These are phyloP conservation scores for Arxiozyma telluris DNA, from an alignment of 1,139 yeast genomes.

Conservation along the genomic window DNA sequence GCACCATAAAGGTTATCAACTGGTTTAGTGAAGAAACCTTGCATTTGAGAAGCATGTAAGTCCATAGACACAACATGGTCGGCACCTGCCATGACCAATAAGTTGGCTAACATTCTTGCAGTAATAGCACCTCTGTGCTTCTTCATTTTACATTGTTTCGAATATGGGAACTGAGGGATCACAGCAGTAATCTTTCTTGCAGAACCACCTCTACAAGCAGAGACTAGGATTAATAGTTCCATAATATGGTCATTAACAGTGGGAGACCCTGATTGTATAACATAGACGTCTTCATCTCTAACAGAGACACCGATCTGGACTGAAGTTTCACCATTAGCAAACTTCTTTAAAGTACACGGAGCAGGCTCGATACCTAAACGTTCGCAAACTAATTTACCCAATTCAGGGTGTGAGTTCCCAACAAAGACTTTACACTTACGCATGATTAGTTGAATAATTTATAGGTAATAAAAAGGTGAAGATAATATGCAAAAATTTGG, in stretches of 20 bases:
- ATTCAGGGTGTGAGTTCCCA: conserved; percentile 92
- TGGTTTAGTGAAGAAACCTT: conserved; percentile 94
- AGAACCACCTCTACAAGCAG: conserved; percentile 96
- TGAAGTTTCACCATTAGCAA: conserved; percentile 94
- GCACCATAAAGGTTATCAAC: conserved; percentile 95
- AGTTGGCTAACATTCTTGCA: conserved; percentile 96
- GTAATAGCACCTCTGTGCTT: conserved; percentile 98
- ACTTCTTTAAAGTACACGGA: conserved; percentile 81
- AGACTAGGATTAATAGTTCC: conserved; percentile 86
- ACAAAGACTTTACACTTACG: conserved; percentile 95
- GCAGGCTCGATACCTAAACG: conserved; percentile 93
- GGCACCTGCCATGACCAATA: conserved; percentile 96
- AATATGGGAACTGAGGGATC: conserved; percentile 94
- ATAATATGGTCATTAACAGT: conserved; percentile 89
- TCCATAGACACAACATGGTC: conserved; percentile 99
- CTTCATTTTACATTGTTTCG: conserved; percentile 96
- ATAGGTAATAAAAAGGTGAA: background rate
- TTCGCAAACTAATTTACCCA: conserved; percentile 83
- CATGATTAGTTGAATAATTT: conserved; percentile 40
- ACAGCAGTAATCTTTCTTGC: conserved; percentile 97
- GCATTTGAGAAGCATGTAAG: conserved; percentile 97
- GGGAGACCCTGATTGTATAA: conserved; percentile 87
- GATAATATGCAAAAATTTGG: background rate
- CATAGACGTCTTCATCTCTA: conserved; percentile 93
- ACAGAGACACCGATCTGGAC: conserved; percentile 92